Percentiles rank a stretch among this genome's conserved stretches.
Conservation (phyloP, 805 yeast genomes). For the Starmerella vaccinii region DNA sequence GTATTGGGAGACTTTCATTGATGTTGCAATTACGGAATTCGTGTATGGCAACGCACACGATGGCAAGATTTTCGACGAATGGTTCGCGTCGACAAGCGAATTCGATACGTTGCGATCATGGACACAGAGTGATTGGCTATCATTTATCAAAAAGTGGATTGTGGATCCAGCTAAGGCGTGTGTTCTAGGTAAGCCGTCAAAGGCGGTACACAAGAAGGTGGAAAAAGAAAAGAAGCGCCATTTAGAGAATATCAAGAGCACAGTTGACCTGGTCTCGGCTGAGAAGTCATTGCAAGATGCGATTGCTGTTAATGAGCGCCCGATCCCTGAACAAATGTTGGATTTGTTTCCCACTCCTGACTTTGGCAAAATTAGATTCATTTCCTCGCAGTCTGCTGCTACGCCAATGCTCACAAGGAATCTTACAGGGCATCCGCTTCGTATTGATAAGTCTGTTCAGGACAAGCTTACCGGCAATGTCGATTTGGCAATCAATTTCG, state of each 20-base stretch:
- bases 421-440: background rate
- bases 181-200: conserved; percentile 64
- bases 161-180: conserved; percentile 54
- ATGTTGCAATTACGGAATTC: conserved; percentile 65
- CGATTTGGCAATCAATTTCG: conserved; percentile 63
- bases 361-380: conserved; percentile 62
- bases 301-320: conserved; percentile 54
- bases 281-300: conserved; percentile 50
- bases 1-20: conserved; percentile 50
- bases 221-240: conserved; percentile 45
- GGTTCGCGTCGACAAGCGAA: conserved; percentile 48
- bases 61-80: conserved; percentile 38
- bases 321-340: conserved; percentile 62
- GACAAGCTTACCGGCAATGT: conserved; percentile 16
- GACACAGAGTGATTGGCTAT: conserved; percentile 60
- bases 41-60: conserved; percentile 64
- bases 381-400: conserved; percentile 53
- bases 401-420: conserved; percentile 35
- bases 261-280: conserved; percentile 46
- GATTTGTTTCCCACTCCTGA: conserved; percentile 59
- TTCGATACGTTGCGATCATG: conserved; percentile 51
- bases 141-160: conserved; percentile 42
- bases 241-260: conserved; percentile 39
- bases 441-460: conserved; percentile 21
- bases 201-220: conserved; percentile 41